Evolutionary conservation across 495 filamentous ascomycete genomes (phyloP), one percentile per base, ranked within the genome.

Genomic region (Hypoxylon fragiforme): DNA sequence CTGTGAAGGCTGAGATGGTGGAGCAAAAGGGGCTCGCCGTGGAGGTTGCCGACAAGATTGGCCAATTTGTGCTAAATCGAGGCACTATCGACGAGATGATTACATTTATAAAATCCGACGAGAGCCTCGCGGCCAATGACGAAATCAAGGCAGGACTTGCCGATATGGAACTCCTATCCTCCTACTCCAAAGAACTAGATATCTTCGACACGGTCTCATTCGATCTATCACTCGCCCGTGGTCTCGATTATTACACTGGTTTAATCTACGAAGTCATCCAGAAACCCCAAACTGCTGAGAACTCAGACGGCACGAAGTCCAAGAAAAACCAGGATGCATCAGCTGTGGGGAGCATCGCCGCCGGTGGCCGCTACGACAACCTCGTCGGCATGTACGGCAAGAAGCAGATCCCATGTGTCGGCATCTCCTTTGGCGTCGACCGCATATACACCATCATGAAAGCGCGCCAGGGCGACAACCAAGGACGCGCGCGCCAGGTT

Each of bases 221-320:
- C 22, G 71, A 74, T 53, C 60, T 74, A 3, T 74, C 71, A 8
- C 71, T 74, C 24, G 87, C 86, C 3, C 80, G 86, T 39, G 86
- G 86, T 7, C 74, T 92, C 16, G 88, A 92, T 68, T 91, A 92
- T 70, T 91, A 92, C 71, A 90, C 88, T 7, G 88, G 88, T 24
- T 76, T 91, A 24, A 91, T 92, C 67, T 91, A 85, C 73, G 88
- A 92, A 64, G 84, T 91, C 26, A 73, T 91, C 53, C 89, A 87
- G 86, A 90, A 69, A 85, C 84, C 83, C 2, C 64, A 75, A n/a
- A 67, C 67, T 12, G 59, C 65, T 20, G 45, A 44, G n/a, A 48
- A 53, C 54, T 62, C 47, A 53, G 51, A 55, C 11, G 51, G 22
- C 28, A 54, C 30, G 66, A 75, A 59, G 66, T 76, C 44, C 63